phyloP scores from a whole-genome alignment of 2,329 filamentous ascomycete species.

The Pseudophaeomoniella oleicola region DNA sequence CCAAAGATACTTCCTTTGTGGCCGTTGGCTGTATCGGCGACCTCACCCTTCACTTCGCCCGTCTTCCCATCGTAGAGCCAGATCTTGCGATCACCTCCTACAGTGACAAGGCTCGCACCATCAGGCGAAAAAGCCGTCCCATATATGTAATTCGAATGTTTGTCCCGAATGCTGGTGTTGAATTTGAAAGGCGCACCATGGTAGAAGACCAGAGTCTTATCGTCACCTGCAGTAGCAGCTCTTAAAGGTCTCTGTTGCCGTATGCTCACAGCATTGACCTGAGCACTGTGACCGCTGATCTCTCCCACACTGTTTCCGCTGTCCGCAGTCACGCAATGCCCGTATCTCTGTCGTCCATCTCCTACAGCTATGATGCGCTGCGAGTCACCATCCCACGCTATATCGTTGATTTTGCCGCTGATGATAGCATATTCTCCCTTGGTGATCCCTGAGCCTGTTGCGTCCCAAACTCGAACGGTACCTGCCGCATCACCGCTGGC shows the following conservation, averaged over 20 bases:
- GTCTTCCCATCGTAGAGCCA: constrained; percentile 96
- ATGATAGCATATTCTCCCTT: constrained; percentile 94
- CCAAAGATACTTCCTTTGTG: constrained; percentile 90
- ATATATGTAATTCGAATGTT: constrained; percentile 81
- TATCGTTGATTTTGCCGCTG: constrained; percentile 84
- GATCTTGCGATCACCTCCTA: constrained; percentile 83
- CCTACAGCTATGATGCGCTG: constrained; percentile 94
- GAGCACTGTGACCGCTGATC: constrained; percentile 78
- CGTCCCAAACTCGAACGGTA: constrained; percentile 83
- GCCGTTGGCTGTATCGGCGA: constrained; percentile 56
- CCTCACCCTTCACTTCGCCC: constrained; percentile 62
- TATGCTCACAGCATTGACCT: constrained; percentile 83
- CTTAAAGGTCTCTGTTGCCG: constrained; percentile 80
- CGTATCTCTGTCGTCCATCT: constrained; percentile 84
- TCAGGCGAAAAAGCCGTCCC: constrained; percentile 83
- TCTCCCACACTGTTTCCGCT: constrained; percentile 94
- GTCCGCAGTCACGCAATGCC: constrained; percentile 87
- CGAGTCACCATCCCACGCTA: constrained; percentile 95
- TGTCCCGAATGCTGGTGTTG: constrained; percentile 60
- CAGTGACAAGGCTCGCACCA: constrained; percentile 65
- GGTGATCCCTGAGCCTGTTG: constrained; percentile 51
- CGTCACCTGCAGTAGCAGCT: constrained; percentile 82
- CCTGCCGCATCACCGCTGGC: constrained; percentile 82
- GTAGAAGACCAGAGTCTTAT: constrained; percentile 79
- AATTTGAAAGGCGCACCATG: constrained; percentile 95